Conservation (phyloP, 805 yeast species). For the Metschnikowia baotianmanensis region DNA sequence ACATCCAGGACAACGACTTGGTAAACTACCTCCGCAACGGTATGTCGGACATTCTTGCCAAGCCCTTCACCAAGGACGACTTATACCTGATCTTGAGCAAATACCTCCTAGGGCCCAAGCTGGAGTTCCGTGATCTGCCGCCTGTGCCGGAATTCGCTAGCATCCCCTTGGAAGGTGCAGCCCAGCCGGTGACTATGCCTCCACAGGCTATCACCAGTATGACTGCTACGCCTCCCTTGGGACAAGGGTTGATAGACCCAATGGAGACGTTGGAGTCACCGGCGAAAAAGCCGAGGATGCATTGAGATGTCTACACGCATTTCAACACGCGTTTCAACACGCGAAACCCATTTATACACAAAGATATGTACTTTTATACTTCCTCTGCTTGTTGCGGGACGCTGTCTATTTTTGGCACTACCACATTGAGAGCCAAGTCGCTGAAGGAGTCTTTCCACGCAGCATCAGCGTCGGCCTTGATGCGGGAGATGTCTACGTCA, state of each 20-base stretch:
- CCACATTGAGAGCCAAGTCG: slow-evolving; percentile 18
- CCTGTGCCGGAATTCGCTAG: slow-evolving; percentile 13
- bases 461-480: slow-evolving; percentile 25
- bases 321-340: no score
- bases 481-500: slow-evolving; percentile 19
- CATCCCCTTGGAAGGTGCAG: slow-evolving; percentile 12
- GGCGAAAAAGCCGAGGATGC: slow-evolving; percentile 15
- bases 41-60: slow-evolving; percentile 88
- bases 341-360: neutral
- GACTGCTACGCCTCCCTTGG: slow-evolving; percentile 12
- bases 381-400: neutral
- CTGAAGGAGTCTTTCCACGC: slow-evolving; percentile 20
- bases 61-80: slow-evolving; percentile 90
- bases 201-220: slow-evolving; percentile 9
- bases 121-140: slow-evolving; percentile 15
- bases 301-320: no score
- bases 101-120: slow-evolving; percentile 46
- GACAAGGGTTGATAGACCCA: slow-evolving; percentile 14
- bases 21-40: slow-evolving; percentile 82
- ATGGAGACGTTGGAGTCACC: slow-evolving; percentile 14
- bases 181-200: slow-evolving; percentile 8
- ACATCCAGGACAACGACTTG: slow-evolving; percentile 77
- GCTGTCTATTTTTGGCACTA: neutral
- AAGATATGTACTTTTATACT: slow-evolving; percentile 1
- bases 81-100: slow-evolving; percentile 74